Percentiles rank a stretch among this genome's conserved stretches.
Conservation (phyloP, 2,329 filamentous ascomycete species). For the Fusarium luffae region DNA sequence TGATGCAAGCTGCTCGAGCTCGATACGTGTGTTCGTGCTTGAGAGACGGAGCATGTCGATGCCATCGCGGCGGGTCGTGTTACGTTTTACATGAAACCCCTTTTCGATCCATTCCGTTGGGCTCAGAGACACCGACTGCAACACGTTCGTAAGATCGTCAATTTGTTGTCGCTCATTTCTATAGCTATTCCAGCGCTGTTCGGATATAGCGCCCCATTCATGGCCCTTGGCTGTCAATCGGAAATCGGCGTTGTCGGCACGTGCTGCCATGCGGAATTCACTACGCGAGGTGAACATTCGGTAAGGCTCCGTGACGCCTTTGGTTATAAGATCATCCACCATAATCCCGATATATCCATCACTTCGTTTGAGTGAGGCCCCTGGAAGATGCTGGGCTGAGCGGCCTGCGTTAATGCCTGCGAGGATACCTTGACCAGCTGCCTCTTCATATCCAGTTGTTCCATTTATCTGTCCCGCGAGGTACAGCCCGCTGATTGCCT, state of each 20-base stretch:
- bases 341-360: slow-evolving; percentile 98
- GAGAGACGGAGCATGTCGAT: slow-evolving; percentile 82
- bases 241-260: slow-evolving; percentile 93
- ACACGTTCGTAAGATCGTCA: slow-evolving; percentile 68
- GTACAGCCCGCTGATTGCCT: slow-evolving; percentile 87
- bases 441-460: slow-evolving; percentile 98
- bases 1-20: slow-evolving; percentile 65
- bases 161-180: slow-evolving; percentile 74
- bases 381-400: slow-evolving; percentile 72
- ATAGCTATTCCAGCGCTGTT: slow-evolving; percentile 80
- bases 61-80: slow-evolving; percentile 75
- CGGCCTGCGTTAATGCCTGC: slow-evolving; percentile 95
- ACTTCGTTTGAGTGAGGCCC: slow-evolving; percentile 77
- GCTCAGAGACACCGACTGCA: slow-evolving; percentile 68
- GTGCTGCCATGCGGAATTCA: slow-evolving; percentile 92
- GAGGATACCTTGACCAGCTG: slow-evolving; percentile 90
- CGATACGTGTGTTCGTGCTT: slow-evolving; percentile 57
- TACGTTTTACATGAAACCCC: slow-evolving; percentile 76
- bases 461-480: slow-evolving; percentile 98
- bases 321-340: slow-evolving; percentile 97
- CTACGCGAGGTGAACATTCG: slow-evolving; percentile 97
- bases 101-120: slow-evolving; percentile 73
- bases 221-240: slow-evolving; percentile 85
- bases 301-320: slow-evolving; percentile 96
- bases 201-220: slow-evolving; percentile 79